Evolutionary conservation across 176 grass and related monocot species (phyloP).

Genomic region (Hordeum marinum): DNA sequence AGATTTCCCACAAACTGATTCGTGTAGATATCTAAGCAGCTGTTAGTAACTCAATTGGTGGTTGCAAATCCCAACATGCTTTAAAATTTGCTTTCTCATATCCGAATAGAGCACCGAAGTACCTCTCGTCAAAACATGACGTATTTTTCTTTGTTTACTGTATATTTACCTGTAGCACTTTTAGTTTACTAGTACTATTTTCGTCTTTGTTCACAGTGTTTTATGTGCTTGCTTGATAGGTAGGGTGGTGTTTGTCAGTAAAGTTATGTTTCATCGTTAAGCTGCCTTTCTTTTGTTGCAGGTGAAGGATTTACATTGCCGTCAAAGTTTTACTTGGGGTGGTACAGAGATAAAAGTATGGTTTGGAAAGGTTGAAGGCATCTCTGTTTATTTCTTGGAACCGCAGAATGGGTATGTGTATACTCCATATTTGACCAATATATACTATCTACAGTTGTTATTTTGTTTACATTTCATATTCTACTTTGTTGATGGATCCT

Average conservation of each 20-base stretch:
- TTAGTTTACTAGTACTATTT: constrained; percentile 8
- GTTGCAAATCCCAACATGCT: background rate
- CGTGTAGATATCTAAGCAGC: background rate
- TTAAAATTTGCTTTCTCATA: background rate
- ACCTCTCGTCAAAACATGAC: background rate
- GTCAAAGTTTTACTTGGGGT: constrained; percentile 58
- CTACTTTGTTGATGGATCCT: background rate
- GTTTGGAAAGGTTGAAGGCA: constrained; percentile 84
- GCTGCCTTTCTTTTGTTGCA: constrained; percentile 30
- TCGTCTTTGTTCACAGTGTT: background rate
- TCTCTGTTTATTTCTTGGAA: constrained; percentile 94
- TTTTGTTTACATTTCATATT: background rate
- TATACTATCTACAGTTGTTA: background rate
- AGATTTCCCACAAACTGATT: background rate
- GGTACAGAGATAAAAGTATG: constrained; percentile 88
- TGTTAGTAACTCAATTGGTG: background rate
- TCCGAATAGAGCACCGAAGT: background rate
- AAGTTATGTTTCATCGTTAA: background rate
- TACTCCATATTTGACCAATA: background rate
- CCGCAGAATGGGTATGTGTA: constrained; percentile 89
- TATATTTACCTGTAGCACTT: background rate
- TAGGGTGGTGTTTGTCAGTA: background rate
- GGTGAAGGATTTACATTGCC: constrained; percentile 82
- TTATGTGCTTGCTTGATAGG: background rate
- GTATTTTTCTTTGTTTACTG: background rate